Base-by-base conservation (phyloP, 306 rosid species). In the Astragalus membranaceus region DNA sequence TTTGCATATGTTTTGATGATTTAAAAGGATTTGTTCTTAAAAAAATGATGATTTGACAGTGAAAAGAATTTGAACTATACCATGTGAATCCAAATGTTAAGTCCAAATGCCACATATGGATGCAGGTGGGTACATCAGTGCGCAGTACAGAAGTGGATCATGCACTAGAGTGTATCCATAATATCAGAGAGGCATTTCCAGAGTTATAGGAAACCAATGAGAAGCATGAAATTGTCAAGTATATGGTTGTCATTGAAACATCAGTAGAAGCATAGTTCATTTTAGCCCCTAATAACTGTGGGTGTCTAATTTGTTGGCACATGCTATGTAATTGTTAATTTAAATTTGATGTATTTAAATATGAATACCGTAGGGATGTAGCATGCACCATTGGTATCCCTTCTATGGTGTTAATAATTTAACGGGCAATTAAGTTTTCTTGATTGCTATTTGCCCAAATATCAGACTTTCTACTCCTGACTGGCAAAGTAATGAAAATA, bases 101-200 rank as follows among this genome's bases (percentile, higher is more conserved):
- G 69, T 54, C 41, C 12, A 43, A 69, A 51, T 42, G 60, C 7
- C 0, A 7, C 43, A 43, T 73, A 69, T 29, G 30, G 30, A 73
- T 79, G 76, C 74, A 93, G 98, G 85, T 93, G 33, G 96, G 98
- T 15, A 78, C 76, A 62, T 84, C 94, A 0, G 77, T 75, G 52
- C 82, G 89, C 35, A 49, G 41, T 4, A 41, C 44, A 1, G 92
- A 86, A 9, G 82, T 80, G 65, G 98, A 87, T 85, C 73, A 85
- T 80, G 98, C 94, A 23, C 78, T 90, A 7, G 97, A 88, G 87
- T 88, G 96, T 85, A 93, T 93, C 61, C 98, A 93, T 80, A 93
- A 90, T 47, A 82, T 90, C 13, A 82, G 46, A 75, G 98, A 90
- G 63, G 98, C 97, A 59, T 68, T 90, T 77, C 97, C 98, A 5